Base-by-base conservation (phyloP, 805 yeast species). In the Candida suzukii region DNA sequence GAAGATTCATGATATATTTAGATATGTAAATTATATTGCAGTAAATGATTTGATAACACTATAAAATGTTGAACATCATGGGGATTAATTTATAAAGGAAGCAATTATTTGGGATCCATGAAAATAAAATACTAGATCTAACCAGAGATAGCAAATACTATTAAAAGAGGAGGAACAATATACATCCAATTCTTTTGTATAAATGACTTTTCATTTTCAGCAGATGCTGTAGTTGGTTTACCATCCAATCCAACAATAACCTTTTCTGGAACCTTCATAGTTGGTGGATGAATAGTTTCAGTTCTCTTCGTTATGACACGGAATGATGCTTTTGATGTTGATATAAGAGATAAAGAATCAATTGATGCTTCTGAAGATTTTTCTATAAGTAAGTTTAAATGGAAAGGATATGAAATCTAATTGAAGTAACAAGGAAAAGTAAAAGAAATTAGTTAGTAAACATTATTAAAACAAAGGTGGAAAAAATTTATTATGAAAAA, bases 161-260 rank as follows among this genome's bases (percentile, higher is more conserved):
- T 45, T 11, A 76, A 38, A 19, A 73, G 46, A 13, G 75, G 74
- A 2, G 79, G 76, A 8, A 75, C 75, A 21, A 79, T 61, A 55
- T 73, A 77, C 68, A 75, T 66, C 84, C 84, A 79, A 58, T 79
- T 72, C 54, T 72, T 71, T 53, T 78, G 83, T 16, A 78, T 60
- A 58, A 76, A 78, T 5, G 80, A 70, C 40, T 63, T 58, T 26
- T 61, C 61, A 13, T 27, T 40, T 2, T 42, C 50, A 4, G 38
- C 44, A 16, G 34, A 40, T 18, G 30, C 30, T 27, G 47, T 36
- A 18, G 29, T n/a, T 4, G 42, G 44, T 11, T 38, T 37, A 6
- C 48, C 51, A 26, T 43, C 50, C 19, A 34, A 32, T 8, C 43
- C 48, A 29, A 36, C 29, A 1, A 35, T 35, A 16, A 41, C 37